phyloP scores from a whole-genome alignment of 208 protist species.

The Wallacemonas sp. region DNA sequence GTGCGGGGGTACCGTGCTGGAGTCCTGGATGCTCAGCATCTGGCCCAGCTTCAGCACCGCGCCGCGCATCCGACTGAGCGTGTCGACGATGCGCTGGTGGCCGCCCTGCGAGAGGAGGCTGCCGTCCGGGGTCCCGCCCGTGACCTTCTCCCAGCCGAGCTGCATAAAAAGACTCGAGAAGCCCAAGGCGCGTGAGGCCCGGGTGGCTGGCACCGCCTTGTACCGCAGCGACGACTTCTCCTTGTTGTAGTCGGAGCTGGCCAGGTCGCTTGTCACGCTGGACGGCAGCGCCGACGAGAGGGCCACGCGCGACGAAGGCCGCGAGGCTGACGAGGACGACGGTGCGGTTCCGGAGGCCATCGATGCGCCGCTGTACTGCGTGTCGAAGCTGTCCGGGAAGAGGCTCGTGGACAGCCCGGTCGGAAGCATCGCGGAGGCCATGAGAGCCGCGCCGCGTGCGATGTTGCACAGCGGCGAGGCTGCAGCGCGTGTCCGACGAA shows the following conservation, averaged over 20 bases:
- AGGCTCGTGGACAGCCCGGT: constrained; percentile 13
- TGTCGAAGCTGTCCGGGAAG: constrained; percentile 11
- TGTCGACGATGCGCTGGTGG: constrained; percentile 90
- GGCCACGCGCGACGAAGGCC: not conserved
- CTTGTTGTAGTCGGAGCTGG: constrained; percentile 3
- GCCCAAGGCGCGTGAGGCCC: constrained; percentile 50
- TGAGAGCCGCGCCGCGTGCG: constrained; percentile 39
- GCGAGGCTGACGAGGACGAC: not conserved
- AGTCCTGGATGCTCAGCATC: constrained; percentile 94
- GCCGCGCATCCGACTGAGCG: constrained; percentile 95
- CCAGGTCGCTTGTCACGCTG: constrained; percentile 4
- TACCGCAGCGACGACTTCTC: constrained; percentile 32
- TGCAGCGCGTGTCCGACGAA: constrained; percentile 22
- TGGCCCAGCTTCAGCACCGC: constrained; percentile 96
- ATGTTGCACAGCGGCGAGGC: constrained; percentile 48
- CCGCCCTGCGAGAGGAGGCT: constrained; percentile 45
- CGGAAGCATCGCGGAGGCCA: constrained; percentile 34
- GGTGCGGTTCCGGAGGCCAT: not conserved
- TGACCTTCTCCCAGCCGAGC: constrained; percentile 69
- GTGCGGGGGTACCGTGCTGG: constrained; percentile 66
- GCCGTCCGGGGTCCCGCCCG: constrained; percentile 27
- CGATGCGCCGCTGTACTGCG: constrained; percentile 9
- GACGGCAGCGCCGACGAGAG: not conserved
- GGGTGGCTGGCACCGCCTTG: constrained; percentile 63
- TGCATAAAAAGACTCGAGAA: constrained; percentile 74